Evolutionary conservation across 129 eudicot species (phyloP), one percentile per base, ranked within the genome.

Genomic region (Tagetes erecta): DNA sequence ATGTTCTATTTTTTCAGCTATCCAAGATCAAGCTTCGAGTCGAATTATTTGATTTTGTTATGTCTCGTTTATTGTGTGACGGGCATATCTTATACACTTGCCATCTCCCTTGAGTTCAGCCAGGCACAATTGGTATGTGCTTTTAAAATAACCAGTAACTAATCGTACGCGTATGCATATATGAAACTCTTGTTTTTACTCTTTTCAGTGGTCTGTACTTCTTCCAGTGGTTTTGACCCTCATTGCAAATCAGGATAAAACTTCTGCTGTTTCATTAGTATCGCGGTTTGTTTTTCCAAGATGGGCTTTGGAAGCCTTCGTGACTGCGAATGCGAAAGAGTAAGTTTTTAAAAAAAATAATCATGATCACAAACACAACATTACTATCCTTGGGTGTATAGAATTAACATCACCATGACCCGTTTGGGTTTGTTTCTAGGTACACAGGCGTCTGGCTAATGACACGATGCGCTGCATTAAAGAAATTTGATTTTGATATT

Each of bases 171-270:
- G 13, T 79, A 64, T n/a, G 2, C 33, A 47, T 53, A 34, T 84
- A 46, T 69, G 1, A 71, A 40, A 74, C 39, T 4, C 12, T 42
- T 12, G 27, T 20, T 51, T 4, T 27, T 2, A 12, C 20, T 35
- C 4, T 65, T 66, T 64, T 73, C 85, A 95, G 99, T 88, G 96
- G 97, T 88, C 90, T 40, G 99, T 95, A 72, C 94, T 95, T 40
- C 86, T 95, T 74, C 99, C 99, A 12, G 99, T 95, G 42, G 99
- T 95, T 62, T 82, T 95, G 86, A 91, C 97, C 31, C 96, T 95
- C 56, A 77, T 95, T 9, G 82, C 96, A 52, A 91, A 79, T 70
- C 94, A 88, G 65, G 89, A 82, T 27, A 91, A 82, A 77, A 88
- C 76, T 39, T 79, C 74, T 6, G 80, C 74, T 10, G 40, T 83